Evolutionary conservation across 352 stramenopile species (phyloP).

Genomic region (Phytophthora cajani): DNA sequence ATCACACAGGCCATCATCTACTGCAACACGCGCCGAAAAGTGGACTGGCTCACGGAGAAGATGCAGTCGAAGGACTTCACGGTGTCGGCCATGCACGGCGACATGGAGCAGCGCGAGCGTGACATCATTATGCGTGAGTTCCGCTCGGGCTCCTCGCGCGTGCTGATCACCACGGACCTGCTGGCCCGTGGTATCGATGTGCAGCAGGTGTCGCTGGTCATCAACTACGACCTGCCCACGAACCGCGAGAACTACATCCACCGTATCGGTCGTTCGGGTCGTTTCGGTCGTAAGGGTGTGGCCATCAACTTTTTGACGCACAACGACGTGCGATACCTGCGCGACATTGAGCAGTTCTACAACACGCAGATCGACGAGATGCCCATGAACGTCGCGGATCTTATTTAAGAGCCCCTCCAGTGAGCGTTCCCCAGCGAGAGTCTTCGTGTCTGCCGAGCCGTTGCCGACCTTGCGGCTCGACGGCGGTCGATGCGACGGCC

Average conservation of each 20-base stretch:
- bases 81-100: constrained; percentile 99
- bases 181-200: constrained; percentile 99
- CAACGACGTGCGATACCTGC: constrained; percentile 98
- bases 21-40: constrained; percentile 99
- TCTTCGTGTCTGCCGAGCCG: constrained; percentile 15
- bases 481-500: constrained; percentile 5
- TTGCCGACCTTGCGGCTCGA: constrained; percentile 11
- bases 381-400: constrained; percentile 99
- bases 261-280: constrained; percentile 99
- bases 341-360: constrained; percentile 99
- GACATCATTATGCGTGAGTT: constrained; percentile 99
- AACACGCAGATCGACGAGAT: constrained; percentile 99
- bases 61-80: constrained; percentile 99
- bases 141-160: constrained; percentile 97
- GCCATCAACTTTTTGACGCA: constrained; percentile 99
- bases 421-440: constrained; percentile 31
- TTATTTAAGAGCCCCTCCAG: constrained; percentile 92
- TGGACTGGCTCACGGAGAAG: constrained; percentile 99
- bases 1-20: constrained; percentile 99
- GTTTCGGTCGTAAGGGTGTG: constrained; percentile 99
- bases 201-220: constrained; percentile 98
- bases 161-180: constrained; percentile 99
- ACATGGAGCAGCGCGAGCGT: constrained; percentile 99
- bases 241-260: constrained; percentile 99
- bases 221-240: constrained; percentile 99